These are phyloP conservation scores for Neocucurbitaria cava DNA, from an alignment of 2,329 filamentous ascomycete genomes.

Conservation along the genomic window DNA sequence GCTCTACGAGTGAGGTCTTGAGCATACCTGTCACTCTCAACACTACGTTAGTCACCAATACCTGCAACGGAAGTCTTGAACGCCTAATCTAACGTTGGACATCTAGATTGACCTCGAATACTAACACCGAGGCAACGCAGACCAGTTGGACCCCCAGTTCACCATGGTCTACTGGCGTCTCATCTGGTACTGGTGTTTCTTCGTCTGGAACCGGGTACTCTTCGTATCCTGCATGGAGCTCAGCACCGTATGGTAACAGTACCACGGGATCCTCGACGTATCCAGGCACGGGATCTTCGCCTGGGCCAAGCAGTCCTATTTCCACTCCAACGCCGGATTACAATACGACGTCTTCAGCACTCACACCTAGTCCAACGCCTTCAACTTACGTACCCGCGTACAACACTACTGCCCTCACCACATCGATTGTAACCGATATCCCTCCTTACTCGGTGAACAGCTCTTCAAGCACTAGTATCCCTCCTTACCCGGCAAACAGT, in stretches of 20 bases:
- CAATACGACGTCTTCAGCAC: neutral
- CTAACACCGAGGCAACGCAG: slow-evolving; percentile 24
- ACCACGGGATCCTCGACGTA: slow-evolving; percentile 2
- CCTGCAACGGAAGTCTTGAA: neutral
- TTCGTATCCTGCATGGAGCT: neutral
- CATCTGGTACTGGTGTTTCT: slow-evolving; percentile 11
- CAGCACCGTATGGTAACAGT: slow-evolving; percentile 20
- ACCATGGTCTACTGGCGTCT: slow-evolving; percentile 9
- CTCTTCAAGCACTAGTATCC: slow-evolving; percentile 2
- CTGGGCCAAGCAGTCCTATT: neutral
- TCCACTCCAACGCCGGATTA: slow-evolving; percentile 1
- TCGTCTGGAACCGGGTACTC: slow-evolving; percentile 12
- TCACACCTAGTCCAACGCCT: neutral
- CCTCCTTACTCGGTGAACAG: slow-evolving; percentile 5
- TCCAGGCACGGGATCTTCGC: slow-evolving; percentile 9
- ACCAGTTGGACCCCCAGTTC: slow-evolving; percentile 23
- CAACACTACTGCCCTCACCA: slow-evolving; percentile 5
- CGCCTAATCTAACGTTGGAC: slow-evolving; percentile 1
- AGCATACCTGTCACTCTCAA: slow-evolving; percentile 1
- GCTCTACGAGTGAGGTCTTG: neutral
- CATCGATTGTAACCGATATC: neutral
- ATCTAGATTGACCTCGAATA: slow-evolving; percentile 10
- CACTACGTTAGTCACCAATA: slow-evolving; percentile 15
- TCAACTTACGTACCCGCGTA: neutral
- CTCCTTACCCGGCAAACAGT: slow-evolving; percentile 6